Percentiles rank a stretch among this genome's conserved stretches.
phyloP scores from a whole-genome alignment of 2,329 filamentous ascomycete genomes.

The Pyrenophora teres region DNA sequence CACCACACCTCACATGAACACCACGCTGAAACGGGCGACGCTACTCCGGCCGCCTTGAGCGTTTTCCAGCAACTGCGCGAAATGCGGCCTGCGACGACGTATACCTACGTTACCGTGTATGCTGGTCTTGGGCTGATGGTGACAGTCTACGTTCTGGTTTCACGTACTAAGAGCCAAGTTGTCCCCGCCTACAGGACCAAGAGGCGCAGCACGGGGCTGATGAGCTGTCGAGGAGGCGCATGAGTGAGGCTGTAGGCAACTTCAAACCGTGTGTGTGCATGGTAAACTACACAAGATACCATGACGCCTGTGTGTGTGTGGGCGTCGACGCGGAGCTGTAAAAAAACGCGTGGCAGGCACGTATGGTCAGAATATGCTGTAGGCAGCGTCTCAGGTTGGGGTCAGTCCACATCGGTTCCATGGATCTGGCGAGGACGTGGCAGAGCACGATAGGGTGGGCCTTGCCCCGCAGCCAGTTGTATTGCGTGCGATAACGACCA shows the following conservation, averaged over 20 bases:
- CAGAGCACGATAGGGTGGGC: not conserved
- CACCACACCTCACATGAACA: not conserved
- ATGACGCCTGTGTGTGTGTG: constrained; percentile 26
- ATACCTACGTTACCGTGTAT: constrained; percentile 23
- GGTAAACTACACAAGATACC: constrained; percentile 27
- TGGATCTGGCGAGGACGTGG: not conserved
- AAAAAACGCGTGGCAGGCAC: too few relatives aligned
- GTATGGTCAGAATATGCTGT: too few relatives aligned
- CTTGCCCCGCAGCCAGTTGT: constrained; percentile 1
- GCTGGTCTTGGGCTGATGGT: constrained; percentile 28
- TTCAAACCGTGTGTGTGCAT: constrained; percentile 22
- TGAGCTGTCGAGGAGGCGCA: constrained; percentile 13
- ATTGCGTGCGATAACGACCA: not conserved
- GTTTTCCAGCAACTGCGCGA: constrained; percentile 23
- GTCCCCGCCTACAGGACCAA: constrained; percentile 22
- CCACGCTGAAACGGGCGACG: not conserved
- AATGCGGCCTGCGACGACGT: constrained; percentile 22
- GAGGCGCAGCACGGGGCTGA: constrained; percentile 22
- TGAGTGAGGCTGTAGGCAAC: constrained; percentile 12
- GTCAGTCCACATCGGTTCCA: not conserved
- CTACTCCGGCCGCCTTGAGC: constrained; percentile 16
- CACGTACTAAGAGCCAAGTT: constrained; percentile 34
- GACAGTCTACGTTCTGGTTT: constrained; percentile 33
- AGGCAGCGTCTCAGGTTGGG: not conserved
- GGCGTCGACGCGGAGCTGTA: constrained; percentile 7